These are phyloP conservation scores for Rubus idaeus DNA, from an alignment of 306 rosid species.

Conservation along the genomic window DNA sequence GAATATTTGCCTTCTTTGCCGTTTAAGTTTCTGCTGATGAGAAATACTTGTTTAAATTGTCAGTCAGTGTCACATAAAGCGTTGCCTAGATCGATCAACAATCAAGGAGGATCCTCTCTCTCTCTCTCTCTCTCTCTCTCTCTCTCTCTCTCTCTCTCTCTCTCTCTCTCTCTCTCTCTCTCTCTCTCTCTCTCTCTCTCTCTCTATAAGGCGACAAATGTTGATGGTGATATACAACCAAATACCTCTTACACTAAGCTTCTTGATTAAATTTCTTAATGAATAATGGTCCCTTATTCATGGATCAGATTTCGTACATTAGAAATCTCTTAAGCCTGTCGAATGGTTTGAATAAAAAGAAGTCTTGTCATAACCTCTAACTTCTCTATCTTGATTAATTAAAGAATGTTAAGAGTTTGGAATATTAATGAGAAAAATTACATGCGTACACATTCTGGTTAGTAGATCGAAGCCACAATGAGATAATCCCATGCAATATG, in stretches of 20 bases:
- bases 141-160: neutral
- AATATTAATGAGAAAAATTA: neutral
- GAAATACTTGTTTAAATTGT: neutral
- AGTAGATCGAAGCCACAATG: too few species aligned
- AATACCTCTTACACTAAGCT: slow-evolving; percentile 7
- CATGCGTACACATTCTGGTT: too few species aligned
- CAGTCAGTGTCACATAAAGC: neutral
- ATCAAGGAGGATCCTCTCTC: slow-evolving; percentile 4
- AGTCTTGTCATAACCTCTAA: neutral
- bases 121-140: neutral
- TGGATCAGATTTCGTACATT: neutral
- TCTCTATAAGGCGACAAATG: neutral
- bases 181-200: neutral
- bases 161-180: neutral
- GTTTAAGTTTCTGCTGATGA: neutral
- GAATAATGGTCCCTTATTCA: neutral
- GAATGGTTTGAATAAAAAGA: neutral
- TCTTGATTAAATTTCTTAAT: neutral
- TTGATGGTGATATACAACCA: slow-evolving; percentile 18
- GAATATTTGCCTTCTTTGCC: slow-evolving; percentile 7
- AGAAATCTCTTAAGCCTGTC: neutral
- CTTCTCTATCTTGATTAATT: neutral
- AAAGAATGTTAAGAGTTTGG: neutral
- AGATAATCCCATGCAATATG: too few species aligned
- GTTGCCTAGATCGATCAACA: neutral